phyloP scores from a whole-genome alignment of 2,329 filamentous ascomycete genomes.

The Chaetomiaceae sp. region DNA sequence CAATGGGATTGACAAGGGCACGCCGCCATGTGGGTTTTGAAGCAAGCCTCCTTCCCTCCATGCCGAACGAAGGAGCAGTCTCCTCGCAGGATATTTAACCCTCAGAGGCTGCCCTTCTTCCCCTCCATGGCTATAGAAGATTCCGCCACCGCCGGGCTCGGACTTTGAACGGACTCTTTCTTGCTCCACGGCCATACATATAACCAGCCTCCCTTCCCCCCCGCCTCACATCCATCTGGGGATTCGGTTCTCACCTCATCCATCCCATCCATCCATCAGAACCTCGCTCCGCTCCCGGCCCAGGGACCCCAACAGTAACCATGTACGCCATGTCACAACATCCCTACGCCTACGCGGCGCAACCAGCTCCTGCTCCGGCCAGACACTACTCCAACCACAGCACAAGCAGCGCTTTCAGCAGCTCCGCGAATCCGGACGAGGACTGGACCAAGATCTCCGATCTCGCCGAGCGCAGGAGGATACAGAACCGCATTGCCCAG shows the following conservation, averaged over 20 bases:
- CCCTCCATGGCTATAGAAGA: conserved; percentile 1
- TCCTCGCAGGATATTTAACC: conserved; percentile 20
- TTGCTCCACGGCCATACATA: conserved; percentile 1
- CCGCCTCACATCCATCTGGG: background rate
- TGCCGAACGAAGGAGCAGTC: conserved; percentile 8
- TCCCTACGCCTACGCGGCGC: conserved; percentile 34
- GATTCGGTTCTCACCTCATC: conserved; percentile 14
- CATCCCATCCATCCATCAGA: background rate
- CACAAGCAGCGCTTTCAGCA: conserved; percentile 91
- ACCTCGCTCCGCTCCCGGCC: too few relatives aligned
- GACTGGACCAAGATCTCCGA: conserved; percentile 99
- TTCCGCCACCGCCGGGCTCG: conserved; percentile 2
- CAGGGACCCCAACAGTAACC: conserved; percentile 11
- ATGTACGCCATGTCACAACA: conserved; percentile 42
- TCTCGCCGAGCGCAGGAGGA: conserved; percentile 84
- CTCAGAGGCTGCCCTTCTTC: conserved; percentile 16
- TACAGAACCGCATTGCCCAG: conserved; percentile 97
- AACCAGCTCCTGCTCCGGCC: conserved; percentile 36
- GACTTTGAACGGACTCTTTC: background rate
- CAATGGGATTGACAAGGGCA: background rate
- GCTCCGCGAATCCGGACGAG: conserved; percentile 89
- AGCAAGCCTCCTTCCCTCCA: conserved; percentile 15
- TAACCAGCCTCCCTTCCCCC: background rate
- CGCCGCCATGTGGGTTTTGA: conserved; percentile 16
- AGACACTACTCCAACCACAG: conserved; percentile 67